Conservation (phyloP, 371 early-diverging fungal species). For the Mortierella polycephala region DNA sequence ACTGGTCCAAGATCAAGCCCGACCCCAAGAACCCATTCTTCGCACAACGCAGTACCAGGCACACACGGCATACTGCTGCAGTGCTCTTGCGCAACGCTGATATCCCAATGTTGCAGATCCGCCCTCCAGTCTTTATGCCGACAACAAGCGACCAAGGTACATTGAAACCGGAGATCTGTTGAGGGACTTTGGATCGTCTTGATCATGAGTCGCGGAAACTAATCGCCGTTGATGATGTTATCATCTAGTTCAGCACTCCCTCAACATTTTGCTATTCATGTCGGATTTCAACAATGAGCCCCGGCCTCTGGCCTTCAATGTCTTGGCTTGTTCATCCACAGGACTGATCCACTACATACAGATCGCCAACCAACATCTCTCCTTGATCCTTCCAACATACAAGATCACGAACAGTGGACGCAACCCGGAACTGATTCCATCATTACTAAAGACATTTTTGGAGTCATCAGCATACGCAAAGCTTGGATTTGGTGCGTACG, state of each 20-base stretch:
- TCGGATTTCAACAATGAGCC: conserved; percentile 54
- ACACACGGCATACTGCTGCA: conserved; percentile 42
- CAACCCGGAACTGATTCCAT: conserved; percentile 38
- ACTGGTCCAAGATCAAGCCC: conserved; percentile 52
- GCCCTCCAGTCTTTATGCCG: conserved; percentile 46
- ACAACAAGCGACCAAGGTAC: conserved; percentile 42
- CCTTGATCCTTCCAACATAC: conserved; percentile 44
- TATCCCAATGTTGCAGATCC: conserved; percentile 49
- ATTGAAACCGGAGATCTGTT: too few relatives aligned
- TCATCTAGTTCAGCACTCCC: conserved; percentile 39
- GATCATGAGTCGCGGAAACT: too few relatives aligned
- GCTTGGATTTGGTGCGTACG: conserved; percentile 48
- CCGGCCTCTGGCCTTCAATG: conserved; percentile 41
- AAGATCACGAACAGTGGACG: conserved; percentile 38
- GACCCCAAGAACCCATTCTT: conserved; percentile 54
- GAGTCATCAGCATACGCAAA: conserved; percentile 41
- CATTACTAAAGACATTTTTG: conserved; percentile 45
- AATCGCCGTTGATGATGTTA: too few relatives aligned
- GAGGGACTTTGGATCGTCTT: too few relatives aligned
- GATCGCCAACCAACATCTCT: conserved; percentile 48
- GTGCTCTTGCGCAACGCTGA: conserved; percentile 49
- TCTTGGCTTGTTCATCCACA: conserved; percentile 49
- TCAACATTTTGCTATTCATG: conserved; percentile 50
- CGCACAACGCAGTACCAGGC: conserved; percentile 38
- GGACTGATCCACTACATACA: conserved; percentile 51